Evolutionary conservation across 768 basidiomycete species (phyloP).

Genomic region (Boletus rex-veris): DNA sequence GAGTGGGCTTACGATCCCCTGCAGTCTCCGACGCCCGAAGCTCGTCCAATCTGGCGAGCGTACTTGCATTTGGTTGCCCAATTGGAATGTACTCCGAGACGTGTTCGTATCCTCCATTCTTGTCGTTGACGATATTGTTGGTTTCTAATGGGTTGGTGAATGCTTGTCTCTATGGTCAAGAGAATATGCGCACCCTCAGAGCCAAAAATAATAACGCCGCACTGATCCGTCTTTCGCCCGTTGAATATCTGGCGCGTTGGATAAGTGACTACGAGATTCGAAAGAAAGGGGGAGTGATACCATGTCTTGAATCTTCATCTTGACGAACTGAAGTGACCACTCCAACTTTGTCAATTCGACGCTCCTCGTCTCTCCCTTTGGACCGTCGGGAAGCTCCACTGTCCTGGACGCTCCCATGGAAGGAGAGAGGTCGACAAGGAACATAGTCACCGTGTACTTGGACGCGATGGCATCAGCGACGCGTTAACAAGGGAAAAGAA

Average conservation of each 20-base stretch:
- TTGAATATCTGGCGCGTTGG: slow-evolving; percentile 68
- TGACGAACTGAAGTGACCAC: slow-evolving; percentile 81
- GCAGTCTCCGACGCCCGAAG: slow-evolving; percentile 51
- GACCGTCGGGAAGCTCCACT: slow-evolving; percentile 52
- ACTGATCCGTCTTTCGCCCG: slow-evolving; percentile 90
- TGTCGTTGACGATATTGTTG: slow-evolving; percentile 57
- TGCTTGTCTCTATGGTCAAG: background rate
- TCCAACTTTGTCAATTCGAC: slow-evolving; percentile 74
- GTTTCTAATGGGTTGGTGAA: slow-evolving; percentile 43
- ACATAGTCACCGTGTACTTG: slow-evolving; percentile 85
- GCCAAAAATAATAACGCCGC: slow-evolving; percentile 88
- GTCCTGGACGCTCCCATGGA: slow-evolving; percentile 71
- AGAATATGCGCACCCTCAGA: slow-evolving; percentile 51
- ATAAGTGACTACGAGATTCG: background rate
- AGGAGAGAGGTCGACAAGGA: slow-evolving; percentile 82
- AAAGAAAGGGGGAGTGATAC: slow-evolving; percentile 35
- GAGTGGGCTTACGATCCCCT: slow-evolving; percentile 60
- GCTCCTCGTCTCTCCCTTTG: slow-evolving; percentile 47
- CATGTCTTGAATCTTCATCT: slow-evolving; percentile 91
- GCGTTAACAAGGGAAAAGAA: background rate
- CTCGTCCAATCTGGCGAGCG: slow-evolving; percentile 61
- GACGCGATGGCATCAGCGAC: slow-evolving; percentile 12
- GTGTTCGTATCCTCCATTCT: slow-evolving; percentile 68
- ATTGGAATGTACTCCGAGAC: slow-evolving; percentile 70
- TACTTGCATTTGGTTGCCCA: slow-evolving; percentile 58